Evolutionary conservation across 257 asterid genomes (phyloP).

Genomic region (Nicotiana otophora): DNA sequence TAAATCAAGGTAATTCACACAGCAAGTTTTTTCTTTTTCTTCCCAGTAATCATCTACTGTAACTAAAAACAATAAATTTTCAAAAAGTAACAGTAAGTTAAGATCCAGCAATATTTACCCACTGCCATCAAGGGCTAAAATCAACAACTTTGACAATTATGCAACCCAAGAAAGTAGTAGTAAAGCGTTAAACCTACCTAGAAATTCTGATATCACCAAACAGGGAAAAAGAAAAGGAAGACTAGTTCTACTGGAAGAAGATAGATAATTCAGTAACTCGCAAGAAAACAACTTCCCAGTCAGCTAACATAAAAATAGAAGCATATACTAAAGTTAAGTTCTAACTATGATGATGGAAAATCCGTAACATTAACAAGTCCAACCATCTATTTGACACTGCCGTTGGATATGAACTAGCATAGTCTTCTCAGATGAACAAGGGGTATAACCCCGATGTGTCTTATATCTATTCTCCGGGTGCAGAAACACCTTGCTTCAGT

Average conservation of each 20-base stretch:
- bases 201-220: neutral
- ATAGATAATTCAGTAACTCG: neutral
- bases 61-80: no score
- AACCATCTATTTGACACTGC: neutral
- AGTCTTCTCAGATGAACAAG: neutral
- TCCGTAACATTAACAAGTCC: neutral
- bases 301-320: neutral
- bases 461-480: constrained; percentile 69
- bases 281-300: neutral
- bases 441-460: neutral
- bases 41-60: no score
- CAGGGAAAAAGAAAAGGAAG: neutral
- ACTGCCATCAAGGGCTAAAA: neutral
- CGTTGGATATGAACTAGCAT: constrained; percentile 3
- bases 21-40: no score
- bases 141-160: neutral
- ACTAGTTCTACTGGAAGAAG: neutral
- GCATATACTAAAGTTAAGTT: neutral
- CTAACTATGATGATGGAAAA: neutral
- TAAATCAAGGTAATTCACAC: no score
- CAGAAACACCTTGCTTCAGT: constrained; percentile 82
- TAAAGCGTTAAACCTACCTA: neutral
- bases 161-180: neutral
- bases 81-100: no score
- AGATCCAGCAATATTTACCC: no score